Percentiles rank a stretch among this genome's conserved stretches.
These are phyloP conservation scores for Penstemon barbatus DNA, from an alignment of 257 asterid genomes.

Conservation along the genomic window DNA sequence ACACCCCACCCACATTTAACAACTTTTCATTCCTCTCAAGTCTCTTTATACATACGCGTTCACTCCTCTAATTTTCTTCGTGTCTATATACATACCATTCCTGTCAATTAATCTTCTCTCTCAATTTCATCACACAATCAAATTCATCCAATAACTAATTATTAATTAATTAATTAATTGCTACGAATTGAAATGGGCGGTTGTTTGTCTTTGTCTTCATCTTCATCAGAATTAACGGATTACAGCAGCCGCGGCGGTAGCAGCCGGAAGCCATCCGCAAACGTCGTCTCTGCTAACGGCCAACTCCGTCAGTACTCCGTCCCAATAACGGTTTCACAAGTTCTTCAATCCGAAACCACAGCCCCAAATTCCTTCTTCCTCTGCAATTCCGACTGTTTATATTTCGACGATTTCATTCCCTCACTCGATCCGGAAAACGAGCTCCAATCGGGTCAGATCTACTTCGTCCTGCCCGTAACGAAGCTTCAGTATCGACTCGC, in stretches of 20 bases:
- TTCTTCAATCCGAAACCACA: slow-evolving; percentile 35
- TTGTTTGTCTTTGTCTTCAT: slow-evolving; percentile 48
- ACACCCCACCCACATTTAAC: too few species aligned
- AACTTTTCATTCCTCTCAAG: too few species aligned
- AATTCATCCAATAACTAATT: too few species aligned
- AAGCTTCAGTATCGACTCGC: slow-evolving; percentile 50
- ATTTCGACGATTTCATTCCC: slow-evolving; percentile 60
- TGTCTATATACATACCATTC: too few species aligned
- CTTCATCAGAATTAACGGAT: slow-evolving; percentile 19
- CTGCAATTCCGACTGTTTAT: slow-evolving; percentile 63
- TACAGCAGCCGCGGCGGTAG: not conserved
- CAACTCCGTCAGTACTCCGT: slow-evolving; percentile 44
- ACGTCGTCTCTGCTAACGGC: slow-evolving; percentile 48
- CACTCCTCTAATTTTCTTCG: too few species aligned
- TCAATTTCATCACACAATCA: not conserved
- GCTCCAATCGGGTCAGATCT: slow-evolving; percentile 60
- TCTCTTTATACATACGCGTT: too few species aligned
- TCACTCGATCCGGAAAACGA: slow-evolving; percentile 33
- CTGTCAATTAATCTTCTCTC: too few species aligned
- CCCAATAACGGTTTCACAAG: slow-evolving; percentile 46
- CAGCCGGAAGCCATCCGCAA: slow-evolving; percentile 32
- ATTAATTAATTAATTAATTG: too few species aligned
- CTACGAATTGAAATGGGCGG: slow-evolving; percentile 39
- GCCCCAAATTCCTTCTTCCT: slow-evolving; percentile 38
- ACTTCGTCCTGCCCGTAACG: slow-evolving; percentile 51